These are phyloP conservation scores for Amorphotheca resinae DNA, from an alignment of 495 filamentous ascomycete genomes.

Conservation along the genomic window DNA sequence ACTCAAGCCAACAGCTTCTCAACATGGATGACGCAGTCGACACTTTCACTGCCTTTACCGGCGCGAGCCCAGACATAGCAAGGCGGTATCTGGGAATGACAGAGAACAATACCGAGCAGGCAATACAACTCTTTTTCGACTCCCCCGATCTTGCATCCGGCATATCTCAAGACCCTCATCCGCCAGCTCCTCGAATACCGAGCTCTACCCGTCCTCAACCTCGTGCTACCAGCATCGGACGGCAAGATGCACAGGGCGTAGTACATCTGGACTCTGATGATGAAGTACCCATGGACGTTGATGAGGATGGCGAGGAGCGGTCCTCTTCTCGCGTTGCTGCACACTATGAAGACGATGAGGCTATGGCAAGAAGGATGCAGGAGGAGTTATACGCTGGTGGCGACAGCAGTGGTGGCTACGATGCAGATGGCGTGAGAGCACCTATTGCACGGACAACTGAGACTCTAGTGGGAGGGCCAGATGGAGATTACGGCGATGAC, in stretches of 20 bases:
- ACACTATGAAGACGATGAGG: slow-evolving; percentile 74
- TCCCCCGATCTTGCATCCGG: slow-evolving; percentile 52
- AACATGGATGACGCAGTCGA: slow-evolving; percentile 55
- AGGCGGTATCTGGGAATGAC: slow-evolving; percentile 70
- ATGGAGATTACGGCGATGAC: slow-evolving; percentile 43
- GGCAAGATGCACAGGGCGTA: slow-evolving; percentile 45
- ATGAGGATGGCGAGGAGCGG: slow-evolving; percentile 12
- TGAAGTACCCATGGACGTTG: slow-evolving; percentile 32
- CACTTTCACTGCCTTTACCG: slow-evolving; percentile 60
- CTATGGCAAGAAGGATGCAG: slow-evolving; percentile 80
- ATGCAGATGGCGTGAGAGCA: slow-evolving; percentile 63
- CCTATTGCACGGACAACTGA: slow-evolving; percentile 87
- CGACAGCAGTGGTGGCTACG: slow-evolving; percentile 25
- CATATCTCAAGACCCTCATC: slow-evolving; percentile 25
- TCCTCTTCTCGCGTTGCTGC: slow-evolving; percentile 7
- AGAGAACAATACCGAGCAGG: slow-evolving; percentile 70
- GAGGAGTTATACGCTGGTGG: slow-evolving; percentile 72
- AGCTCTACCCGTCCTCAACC: slow-evolving; percentile 14
- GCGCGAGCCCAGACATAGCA: slow-evolving; percentile 45
- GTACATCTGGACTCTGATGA: slow-evolving; percentile 63
- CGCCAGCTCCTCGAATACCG: slow-evolving; percentile 10
- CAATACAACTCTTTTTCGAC: slow-evolving; percentile 80
- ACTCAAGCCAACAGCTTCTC: slow-evolving; percentile 5
- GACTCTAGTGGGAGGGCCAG: slow-evolving; percentile 73
- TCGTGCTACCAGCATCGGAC: slow-evolving; percentile 18